A percentile compares a stretch with the other conserved stretches of the same genome.
Conservation (phyloP, 1,139 yeast genomes). For the Protomyces lactucae-debilis region DNA sequence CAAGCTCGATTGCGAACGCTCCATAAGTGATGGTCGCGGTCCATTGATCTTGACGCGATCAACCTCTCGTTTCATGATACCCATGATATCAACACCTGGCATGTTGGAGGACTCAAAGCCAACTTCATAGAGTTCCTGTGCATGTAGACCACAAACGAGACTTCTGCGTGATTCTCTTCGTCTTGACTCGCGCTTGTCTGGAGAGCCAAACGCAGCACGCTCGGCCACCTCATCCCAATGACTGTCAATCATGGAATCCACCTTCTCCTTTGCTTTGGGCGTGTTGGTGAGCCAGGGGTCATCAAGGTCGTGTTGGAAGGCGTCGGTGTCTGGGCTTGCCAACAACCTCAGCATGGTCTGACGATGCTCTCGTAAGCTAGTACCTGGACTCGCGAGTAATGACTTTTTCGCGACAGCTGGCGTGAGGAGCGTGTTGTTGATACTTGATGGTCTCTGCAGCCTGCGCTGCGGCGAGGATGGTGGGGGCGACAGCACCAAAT, state of each 20-base stretch:
- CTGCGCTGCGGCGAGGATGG: slow-evolving; percentile 26
- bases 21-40: slow-evolving; percentile 12
- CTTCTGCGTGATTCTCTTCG: slow-evolving; percentile 37
- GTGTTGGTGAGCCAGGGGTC: slow-evolving; percentile 20
- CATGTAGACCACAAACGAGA: slow-evolving; percentile 30
- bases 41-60: slow-evolving; percentile 35
- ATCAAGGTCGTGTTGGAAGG: slow-evolving; percentile 2
- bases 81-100: slow-evolving; percentile 55
- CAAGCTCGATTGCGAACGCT: slow-evolving; percentile 22
- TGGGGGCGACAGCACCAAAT: slow-evolving; percentile 24
- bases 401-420: slow-evolving; percentile 4
- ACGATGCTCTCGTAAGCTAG: slow-evolving; percentile 36
- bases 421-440: not conserved
- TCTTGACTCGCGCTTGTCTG: slow-evolving; percentile 40
- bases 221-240: slow-evolving; percentile 46
- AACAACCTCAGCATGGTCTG: slow-evolving; percentile 39
- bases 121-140: slow-evolving; percentile 29
- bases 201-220: slow-evolving; percentile 42
- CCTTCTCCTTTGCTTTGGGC: slow-evolving; percentile 7
- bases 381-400: slow-evolving; percentile 34
- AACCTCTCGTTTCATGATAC: slow-evolving; percentile 54
- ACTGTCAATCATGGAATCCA: slow-evolving; percentile 49
- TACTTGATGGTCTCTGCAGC: not conserved
- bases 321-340: slow-evolving; percentile 39
- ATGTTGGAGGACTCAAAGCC: slow-evolving; percentile 41